These are phyloP conservation scores for Calamus simplicifolius DNA, from an alignment of 176 grass and related monocot genomes.

Conservation along the genomic window DNA sequence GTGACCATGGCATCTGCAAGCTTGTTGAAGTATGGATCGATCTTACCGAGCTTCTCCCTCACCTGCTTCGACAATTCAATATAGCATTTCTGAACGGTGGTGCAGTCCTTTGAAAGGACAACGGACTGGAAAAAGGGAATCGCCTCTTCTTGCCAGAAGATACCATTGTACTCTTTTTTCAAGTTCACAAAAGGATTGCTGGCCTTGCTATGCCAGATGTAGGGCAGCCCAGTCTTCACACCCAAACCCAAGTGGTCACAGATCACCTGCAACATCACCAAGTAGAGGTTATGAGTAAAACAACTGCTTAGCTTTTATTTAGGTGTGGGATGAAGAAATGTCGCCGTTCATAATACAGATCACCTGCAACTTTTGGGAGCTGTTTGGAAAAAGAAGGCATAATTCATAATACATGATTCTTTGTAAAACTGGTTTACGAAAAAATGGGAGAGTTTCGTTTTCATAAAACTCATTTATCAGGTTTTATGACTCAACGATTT, in stretches of 20 bases:
- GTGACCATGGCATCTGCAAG: slow-evolving; percentile 43
- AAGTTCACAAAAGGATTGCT: slow-evolving; percentile 98
- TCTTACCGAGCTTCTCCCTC: slow-evolving; percentile 43
- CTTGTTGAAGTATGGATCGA: slow-evolving; percentile 35
- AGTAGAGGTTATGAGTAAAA: too few relatives aligned
- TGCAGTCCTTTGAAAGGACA: slow-evolving; percentile 57
- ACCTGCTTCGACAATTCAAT: slow-evolving; percentile 62
- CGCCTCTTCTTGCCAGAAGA: slow-evolving; percentile 98
- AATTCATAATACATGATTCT: too few relatives aligned
- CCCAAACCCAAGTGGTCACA: slow-evolving; percentile 86
- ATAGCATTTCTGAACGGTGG: slow-evolving; percentile 92
- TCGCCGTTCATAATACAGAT: too few relatives aligned
- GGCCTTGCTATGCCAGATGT: slow-evolving; percentile 99
- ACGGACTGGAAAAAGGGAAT: slow-evolving; percentile 92
- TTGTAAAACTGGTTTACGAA: too few relatives aligned
- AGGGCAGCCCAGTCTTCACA: slow-evolving; percentile 91
- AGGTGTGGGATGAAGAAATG: too few relatives aligned
- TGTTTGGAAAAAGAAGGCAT: too few relatives aligned
- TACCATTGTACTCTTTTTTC: slow-evolving; percentile 96
- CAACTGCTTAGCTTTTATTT: too few relatives aligned
- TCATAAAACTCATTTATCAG: too few relatives aligned
- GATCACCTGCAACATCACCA: slow-evolving; percentile 49
- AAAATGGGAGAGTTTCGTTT: too few relatives aligned
- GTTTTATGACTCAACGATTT: too few relatives aligned
- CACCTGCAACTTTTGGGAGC: too few relatives aligned